Conservation (phyloP, 2,329 filamentous ascomycete genomes). For the Hypoxylon sp. region DNA sequence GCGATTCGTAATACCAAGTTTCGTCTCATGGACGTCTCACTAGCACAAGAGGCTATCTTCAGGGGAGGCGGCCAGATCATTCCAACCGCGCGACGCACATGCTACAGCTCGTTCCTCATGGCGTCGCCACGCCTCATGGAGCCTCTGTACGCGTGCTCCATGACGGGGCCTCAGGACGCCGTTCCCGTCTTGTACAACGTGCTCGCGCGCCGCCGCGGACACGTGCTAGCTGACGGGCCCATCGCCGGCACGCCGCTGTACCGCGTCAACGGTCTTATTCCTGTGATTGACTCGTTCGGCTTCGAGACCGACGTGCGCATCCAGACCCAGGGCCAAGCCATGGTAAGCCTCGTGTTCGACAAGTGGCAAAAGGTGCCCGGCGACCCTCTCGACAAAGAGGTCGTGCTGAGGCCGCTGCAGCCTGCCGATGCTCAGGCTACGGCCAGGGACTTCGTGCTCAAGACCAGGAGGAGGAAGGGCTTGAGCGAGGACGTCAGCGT, state of each 20-base stretch:
- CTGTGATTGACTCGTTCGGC: conserved; percentile 96
- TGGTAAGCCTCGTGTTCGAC: conserved; percentile 93
- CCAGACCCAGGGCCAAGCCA: conserved; percentile 93
- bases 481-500: conserved; percentile 95
- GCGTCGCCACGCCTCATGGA: conserved; percentile 97
- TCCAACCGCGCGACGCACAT: conserved; percentile 90
- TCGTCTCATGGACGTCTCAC: conserved; percentile 89
- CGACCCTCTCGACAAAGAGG: conserved; percentile 91
- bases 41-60: conserved; percentile 93
- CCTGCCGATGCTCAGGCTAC: conserved; percentile 90
- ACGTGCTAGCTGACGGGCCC: conserved; percentile 93
- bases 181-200: conserved; percentile 93
- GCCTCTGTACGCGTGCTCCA: conserved; percentile 91
- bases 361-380: conserved; percentile 96
- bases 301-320: conserved; percentile 98
- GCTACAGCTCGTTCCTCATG: conserved; percentile 98
- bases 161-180: conserved; percentile 92
- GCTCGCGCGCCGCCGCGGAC: conserved; percentile 87
- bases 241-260: conserved; percentile 96
- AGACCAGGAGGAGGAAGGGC: conserved; percentile 93
- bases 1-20: conserved; percentile 98
- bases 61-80: conserved; percentile 97
- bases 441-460: conserved; percentile 95
- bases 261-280: conserved; percentile 89
- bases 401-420: conserved; percentile 86